Base-by-base conservation (phyloP, 371 early-diverging fungal species). In the Zopfochytrium polystomum region DNA sequence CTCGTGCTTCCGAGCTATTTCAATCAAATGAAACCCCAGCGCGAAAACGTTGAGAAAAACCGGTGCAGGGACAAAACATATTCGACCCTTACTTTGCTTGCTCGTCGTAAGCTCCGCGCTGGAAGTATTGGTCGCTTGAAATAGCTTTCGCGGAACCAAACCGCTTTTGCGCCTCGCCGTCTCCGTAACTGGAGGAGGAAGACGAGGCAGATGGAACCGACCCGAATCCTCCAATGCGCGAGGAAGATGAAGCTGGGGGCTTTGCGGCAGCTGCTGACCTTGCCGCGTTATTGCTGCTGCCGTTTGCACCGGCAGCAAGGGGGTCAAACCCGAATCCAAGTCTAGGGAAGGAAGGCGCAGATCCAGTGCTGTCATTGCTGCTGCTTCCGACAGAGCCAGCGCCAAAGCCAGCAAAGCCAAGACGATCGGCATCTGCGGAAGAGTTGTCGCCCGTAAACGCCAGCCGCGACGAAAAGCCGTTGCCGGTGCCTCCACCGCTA, bases 51-150 rank as follows among this genome's bases (percentile, higher is more conserved):
- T 15, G 31, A 25, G 31, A 63, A 66, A 46, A 55, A 45, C 2
- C 20, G 22, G 34, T 2, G 43, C 33, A 25, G 42, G n/a, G 7
- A 48, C 33, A n/a, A 34, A 32, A 53, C 6, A 66, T 6, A 42
- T 18, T 38, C 80, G 70, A 13, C 79, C 73, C 34, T 80, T 63
- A 75, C 77, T 66, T 74, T 27, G 58, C 69, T 5, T 45, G 32
- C 34, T 73, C 76, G 58, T 76, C 78, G 51, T 87, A 89, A 27
- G 76, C 75, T 48, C 86, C 85, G 34, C 93, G 83, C 9, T 86
- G 88, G 83, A 95, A 94, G 75, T 85, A 95, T 73, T 91, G 90
- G 60, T 93, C 93, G 3, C 90, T 87, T 1, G 90, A 90, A 52
- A 94, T 91, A 23, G 87, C 84, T 62, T 88, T 90, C 18, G 89